Evolutionary conservation across 805 yeast species (phyloP), one percentile per base, ranked within the genome.

Genomic region (Wickerhamiella dianesei): DNA sequence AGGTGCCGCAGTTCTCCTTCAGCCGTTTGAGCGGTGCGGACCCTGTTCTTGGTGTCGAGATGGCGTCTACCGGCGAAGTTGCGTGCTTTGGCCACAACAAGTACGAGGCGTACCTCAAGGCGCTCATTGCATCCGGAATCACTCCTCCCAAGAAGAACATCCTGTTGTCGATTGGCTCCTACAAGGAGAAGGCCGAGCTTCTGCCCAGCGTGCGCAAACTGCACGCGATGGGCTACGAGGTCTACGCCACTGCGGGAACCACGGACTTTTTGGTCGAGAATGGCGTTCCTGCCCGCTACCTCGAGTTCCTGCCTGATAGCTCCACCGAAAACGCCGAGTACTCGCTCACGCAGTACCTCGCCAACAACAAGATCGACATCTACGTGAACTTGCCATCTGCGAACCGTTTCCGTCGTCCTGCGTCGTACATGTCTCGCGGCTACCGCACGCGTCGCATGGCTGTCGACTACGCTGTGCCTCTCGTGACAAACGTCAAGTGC

Each of bases 401-500:
- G 43, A 92, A 92, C 75, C 76, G 96, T 64, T 92, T 85, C 79
- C 83, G 99, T 66, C 85, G 99, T 69, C 99, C 99, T 51, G 96
- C 99, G 47, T 82, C 89, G 52, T 92, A 92, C 70, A 86, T 92
- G 74, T 85, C 96, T 22, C 87, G 84, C 71, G 99, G 99, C 65
- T 92, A 92, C 75, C 80, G 77, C 67, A 85, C 97, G 41, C 94
- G 99, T 75, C 92, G 99, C 74, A 84, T 92, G 97, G 98, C 99
- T 56, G 96, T 92, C 55, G 99, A 92, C 69, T 94, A 84, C 65
- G 88, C 96, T 45, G 87, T 92, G 63, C 99, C 99, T 44, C 74
- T 92, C 64, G 95, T 92, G 44, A 92, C 99, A 54, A 92, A 92
- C 63, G 97, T 92, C 56, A 92, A 92, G 70, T 81, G 88, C 73